Evolutionary conservation across 371 early-diverging fungal species (phyloP).

Genomic region (Chytridium lagenaria): DNA sequence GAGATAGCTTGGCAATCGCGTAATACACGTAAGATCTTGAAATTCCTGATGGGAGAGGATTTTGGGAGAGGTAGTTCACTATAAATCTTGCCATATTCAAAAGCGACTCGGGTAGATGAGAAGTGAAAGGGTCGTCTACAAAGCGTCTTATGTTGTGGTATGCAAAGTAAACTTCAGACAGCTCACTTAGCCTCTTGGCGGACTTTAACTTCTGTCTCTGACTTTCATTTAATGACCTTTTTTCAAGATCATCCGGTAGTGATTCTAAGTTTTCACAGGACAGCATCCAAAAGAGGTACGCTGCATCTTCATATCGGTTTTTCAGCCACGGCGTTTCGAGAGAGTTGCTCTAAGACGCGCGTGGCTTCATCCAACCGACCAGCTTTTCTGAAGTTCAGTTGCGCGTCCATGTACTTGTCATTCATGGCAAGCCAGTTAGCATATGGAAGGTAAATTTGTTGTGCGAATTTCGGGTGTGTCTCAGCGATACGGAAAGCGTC

Average conservation of each 20-base stretch:
- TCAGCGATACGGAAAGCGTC: constrained; percentile 59
- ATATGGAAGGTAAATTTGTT: constrained; percentile 55
- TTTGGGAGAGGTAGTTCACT: constrained; percentile 30
- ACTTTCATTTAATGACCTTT: constrained; percentile 24
- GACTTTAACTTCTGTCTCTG: constrained; percentile 31
- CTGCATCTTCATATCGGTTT: constrained; percentile 55
- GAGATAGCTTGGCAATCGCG: constrained; percentile 52
- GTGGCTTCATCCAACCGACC: constrained; percentile 56
- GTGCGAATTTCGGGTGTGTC: constrained; percentile 50
- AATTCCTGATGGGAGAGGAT: constrained; percentile 43
- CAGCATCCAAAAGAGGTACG: constrained; percentile 53
- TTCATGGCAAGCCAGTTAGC: constrained; percentile 57
- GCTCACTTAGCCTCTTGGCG: constrained; percentile 29
- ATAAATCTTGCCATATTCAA: constrained; percentile 57
- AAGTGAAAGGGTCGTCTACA: constrained; percentile 62
- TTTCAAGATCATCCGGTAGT: constrained; percentile 36
- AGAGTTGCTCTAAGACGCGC: constrained; percentile 50
- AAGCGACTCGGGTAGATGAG: constrained; percentile 53
- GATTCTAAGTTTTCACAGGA: constrained; percentile 43
- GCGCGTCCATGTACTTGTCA: constrained; percentile 58
- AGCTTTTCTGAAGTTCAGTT: constrained; percentile 55
- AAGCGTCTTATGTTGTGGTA: constrained; percentile 53
- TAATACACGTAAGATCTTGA: constrained; percentile 49
- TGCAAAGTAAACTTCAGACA: constrained; percentile 59
- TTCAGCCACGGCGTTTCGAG: constrained; percentile 52